A percentile compares a stretch with the other conserved stretches of the same genome.
phyloP scores from a whole-genome alignment of 2,329 filamentous ascomycete genomes.

The Leptographium radiaticola region DNA sequence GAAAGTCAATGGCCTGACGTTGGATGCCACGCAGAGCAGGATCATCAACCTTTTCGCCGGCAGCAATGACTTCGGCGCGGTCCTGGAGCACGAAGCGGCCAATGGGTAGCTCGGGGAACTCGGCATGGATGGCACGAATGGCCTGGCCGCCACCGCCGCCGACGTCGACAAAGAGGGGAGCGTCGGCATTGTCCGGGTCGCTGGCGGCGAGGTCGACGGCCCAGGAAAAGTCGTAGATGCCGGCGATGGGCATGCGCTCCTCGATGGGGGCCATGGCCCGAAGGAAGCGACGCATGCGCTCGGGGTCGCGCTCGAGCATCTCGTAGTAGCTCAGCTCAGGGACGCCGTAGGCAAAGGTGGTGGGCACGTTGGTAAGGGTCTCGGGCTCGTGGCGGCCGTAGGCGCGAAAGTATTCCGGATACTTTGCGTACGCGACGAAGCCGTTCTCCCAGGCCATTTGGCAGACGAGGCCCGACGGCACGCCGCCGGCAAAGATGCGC shows the following conservation, averaged over 20 bases:
- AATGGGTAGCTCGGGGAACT: slow-evolving; percentile 14
- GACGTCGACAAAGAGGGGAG: slow-evolving; percentile 19
- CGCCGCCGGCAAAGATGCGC: slow-evolving; percentile 9
- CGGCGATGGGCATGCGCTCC: slow-evolving; percentile 13
- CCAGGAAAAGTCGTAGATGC: slow-evolving; percentile 21
- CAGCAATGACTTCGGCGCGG: slow-evolving; percentile 17
- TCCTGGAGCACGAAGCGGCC: slow-evolving; percentile 21
- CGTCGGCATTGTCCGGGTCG: background rate
- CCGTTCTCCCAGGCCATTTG: slow-evolving; percentile 15
- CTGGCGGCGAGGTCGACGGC: slow-evolving; percentile 9
- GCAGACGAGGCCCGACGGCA: background rate
- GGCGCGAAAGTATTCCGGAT: slow-evolving; percentile 20
- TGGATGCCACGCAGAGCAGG: slow-evolving; percentile 1
- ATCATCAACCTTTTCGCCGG: background rate
- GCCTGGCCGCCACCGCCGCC: slow-evolving; percentile 20
- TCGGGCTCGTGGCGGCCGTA: slow-evolving; percentile 19
- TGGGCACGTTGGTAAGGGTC: slow-evolving; percentile 14
- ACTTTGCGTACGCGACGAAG: slow-evolving; percentile 10
- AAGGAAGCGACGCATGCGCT: slow-evolving; percentile 16
- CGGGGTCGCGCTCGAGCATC: slow-evolving; percentile 13
- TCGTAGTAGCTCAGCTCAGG: slow-evolving; percentile 20
- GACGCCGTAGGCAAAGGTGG: slow-evolving; percentile 17
- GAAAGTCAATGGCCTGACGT: slow-evolving; percentile 18
- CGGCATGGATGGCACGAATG: slow-evolving; percentile 15
- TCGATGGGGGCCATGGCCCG: slow-evolving; percentile 16